Conservation (phyloP, 306 rosid species). For the Calophaca sinica region DNA sequence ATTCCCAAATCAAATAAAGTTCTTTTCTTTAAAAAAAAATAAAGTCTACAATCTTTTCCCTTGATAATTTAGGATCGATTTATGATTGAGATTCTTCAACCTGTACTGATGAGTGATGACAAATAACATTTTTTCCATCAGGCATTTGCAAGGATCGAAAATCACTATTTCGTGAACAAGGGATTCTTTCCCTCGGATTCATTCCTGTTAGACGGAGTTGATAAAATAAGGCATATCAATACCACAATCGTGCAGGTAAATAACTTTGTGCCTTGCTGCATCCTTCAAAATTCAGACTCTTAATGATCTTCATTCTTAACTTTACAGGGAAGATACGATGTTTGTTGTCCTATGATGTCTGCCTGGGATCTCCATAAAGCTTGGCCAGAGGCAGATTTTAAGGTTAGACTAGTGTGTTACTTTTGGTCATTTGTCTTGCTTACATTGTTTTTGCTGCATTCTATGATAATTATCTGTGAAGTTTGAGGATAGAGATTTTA, state of each 20-base stretch:
- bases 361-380: conserved; percentile 99
- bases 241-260: conserved; percentile 85
- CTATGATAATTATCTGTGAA: background rate
- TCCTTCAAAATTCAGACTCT: conserved; percentile 28
- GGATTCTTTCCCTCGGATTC: conserved; percentile 92
- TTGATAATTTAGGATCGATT: background rate
- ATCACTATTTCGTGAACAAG: conserved; percentile 84
- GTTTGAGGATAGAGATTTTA: conserved; percentile 2
- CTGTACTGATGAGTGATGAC: conserved; percentile 23
- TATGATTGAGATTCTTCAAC: conserved; percentile 36
- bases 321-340: conserved; percentile 90
- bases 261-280: background rate
- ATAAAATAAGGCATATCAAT: conserved; percentile 84
- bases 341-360: conserved; percentile 95
- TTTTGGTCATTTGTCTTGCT: conserved; percentile 19
- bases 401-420: conserved; percentile 55
- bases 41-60: background rate
- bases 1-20: too few relatives aligned
- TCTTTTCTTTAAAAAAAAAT: background rate
- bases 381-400: conserved; percentile 95
- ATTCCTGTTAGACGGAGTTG: conserved; percentile 76
- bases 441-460: conserved; percentile 39
- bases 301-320: conserved; percentile 26
- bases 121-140: conserved; percentile 44
- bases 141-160: conserved; percentile 99